phyloP scores from a whole-genome alignment of 352 stramenopile species.

The Globisporangium viniferum region DNA sequence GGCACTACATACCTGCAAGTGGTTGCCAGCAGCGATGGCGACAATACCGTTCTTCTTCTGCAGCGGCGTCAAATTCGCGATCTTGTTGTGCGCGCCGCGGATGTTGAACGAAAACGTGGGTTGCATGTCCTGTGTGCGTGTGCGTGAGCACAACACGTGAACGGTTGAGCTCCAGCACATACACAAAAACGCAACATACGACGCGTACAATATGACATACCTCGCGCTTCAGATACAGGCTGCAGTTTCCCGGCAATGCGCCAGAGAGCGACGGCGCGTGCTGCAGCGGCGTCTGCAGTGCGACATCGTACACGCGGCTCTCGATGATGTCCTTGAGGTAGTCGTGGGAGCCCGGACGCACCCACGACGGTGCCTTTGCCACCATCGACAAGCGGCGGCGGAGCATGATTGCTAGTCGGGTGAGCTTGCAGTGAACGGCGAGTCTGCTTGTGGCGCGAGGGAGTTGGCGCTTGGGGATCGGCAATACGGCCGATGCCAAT shows the following conservation, averaged over 20 bases:
- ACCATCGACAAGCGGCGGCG: slow-evolving; percentile 32
- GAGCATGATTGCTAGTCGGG: slow-evolving; percentile 26
- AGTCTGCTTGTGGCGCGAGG: neutral
- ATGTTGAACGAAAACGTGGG: slow-evolving; percentile 99
- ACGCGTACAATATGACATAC: slow-evolving; percentile 14
- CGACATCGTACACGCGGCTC: slow-evolving; percentile 84
- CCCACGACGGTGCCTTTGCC: slow-evolving; percentile 39
- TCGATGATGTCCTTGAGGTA: slow-evolving; percentile 79
- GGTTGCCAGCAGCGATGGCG: slow-evolving; percentile 90
- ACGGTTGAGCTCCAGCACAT: neutral
- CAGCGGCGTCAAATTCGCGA: slow-evolving; percentile 88
- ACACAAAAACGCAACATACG: neutral
- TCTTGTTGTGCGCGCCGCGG: slow-evolving; percentile 98
- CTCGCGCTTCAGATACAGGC: slow-evolving; percentile 92
- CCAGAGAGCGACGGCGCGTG: slow-evolving; percentile 54
- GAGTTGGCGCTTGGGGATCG: neutral
- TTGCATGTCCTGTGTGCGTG: slow-evolving; percentile 87
- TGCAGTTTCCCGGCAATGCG: slow-evolving; percentile 54
- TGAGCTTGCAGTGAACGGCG: neutral
- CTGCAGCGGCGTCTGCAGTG: slow-evolving; percentile 68
- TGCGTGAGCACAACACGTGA: slow-evolving; percentile 14
- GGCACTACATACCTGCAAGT: slow-evolving; percentile 82
- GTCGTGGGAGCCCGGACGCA: slow-evolving; percentile 65
- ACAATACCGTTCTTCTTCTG: slow-evolving; percentile 83
- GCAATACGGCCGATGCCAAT: neutral